Conservation (phyloP, 495 filamentous ascomycete species). For the Lasiosphaeria ovina region DNA sequence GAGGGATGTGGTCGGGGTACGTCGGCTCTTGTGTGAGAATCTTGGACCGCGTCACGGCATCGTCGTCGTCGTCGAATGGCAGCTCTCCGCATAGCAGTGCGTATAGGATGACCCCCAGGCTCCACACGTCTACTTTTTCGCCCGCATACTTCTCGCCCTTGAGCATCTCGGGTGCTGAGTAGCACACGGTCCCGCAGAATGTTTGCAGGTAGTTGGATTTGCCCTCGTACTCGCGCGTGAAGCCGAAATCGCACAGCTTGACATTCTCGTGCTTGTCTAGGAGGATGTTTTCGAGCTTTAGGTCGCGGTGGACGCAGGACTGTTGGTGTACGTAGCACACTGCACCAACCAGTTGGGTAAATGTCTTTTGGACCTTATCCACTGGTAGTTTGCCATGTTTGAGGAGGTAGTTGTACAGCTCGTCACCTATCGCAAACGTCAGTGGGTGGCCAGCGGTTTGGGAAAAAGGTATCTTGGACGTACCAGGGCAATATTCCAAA, state of each 20-base stretch:
- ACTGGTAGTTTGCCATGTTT: slow-evolving; percentile 78
- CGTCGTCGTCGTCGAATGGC: slow-evolving; percentile 93
- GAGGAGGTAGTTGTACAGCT: slow-evolving; percentile 93
- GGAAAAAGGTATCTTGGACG: slow-evolving; percentile 17
- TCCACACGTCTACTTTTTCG: slow-evolving; percentile 98
- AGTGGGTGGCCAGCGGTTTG: slow-evolving; percentile 10
- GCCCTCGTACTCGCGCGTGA: slow-evolving; percentile 95
- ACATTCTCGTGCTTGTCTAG: slow-evolving; percentile 97
- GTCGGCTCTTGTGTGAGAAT: slow-evolving; percentile 82
- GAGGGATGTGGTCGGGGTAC: slow-evolving; percentile 76
- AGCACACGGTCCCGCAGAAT: slow-evolving; percentile 96
- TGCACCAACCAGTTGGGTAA: slow-evolving; percentile 92
- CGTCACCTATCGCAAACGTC: slow-evolving; percentile 65
- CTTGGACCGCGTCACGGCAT: slow-evolving; percentile 75
- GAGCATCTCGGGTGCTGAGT: slow-evolving; percentile 97
- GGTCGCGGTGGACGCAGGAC: slow-evolving; percentile 92
- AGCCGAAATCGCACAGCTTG: slow-evolving; percentile 98
- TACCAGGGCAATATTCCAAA: slow-evolving; percentile 95
- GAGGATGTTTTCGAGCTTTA: slow-evolving; percentile 96
- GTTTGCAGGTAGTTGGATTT: slow-evolving; percentile 94
- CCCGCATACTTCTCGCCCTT: slow-evolving; percentile 97
- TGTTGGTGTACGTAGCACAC: slow-evolving; percentile 95
- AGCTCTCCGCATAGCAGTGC: slow-evolving; percentile 89
- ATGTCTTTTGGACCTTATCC: slow-evolving; percentile 91
- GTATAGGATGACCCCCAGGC: slow-evolving; percentile 92